phyloP scores from a whole-genome alignment of 2,329 filamentous ascomycete species.

The Colletotrichum salicis region DNA sequence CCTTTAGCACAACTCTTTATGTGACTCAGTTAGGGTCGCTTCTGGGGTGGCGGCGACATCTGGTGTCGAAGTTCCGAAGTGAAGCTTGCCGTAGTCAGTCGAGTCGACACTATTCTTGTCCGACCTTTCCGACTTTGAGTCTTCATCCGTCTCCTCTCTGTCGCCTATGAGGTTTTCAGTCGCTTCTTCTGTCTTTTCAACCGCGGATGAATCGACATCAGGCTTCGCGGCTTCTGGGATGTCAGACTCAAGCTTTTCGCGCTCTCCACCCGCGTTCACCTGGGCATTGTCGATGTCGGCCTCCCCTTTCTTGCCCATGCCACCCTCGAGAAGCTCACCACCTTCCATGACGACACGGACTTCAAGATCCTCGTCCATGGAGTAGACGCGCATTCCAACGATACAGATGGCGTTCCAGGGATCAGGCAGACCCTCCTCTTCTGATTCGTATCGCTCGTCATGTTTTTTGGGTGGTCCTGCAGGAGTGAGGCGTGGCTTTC shows the following conservation, averaged over 20 bases:
- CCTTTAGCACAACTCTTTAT: conserved; percentile 38
- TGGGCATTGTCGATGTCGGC: conserved; percentile 68
- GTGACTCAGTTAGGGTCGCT: conserved; percentile 43
- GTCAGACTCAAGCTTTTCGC: conserved; percentile 65
- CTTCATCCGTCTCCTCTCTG: conserved; percentile 23
- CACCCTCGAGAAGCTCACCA: conserved; percentile 62
- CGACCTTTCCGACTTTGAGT: conserved; percentile 30
- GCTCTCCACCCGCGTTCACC: conserved; percentile 62
- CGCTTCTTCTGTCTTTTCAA: not conserved
- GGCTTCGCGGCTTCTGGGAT: conserved; percentile 46
- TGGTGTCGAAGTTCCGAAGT: conserved; percentile 33
- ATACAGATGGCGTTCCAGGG: conserved; percentile 73
- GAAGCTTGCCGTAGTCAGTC: conserved; percentile 34
- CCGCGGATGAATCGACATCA: not conserved
- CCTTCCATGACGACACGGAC: conserved; percentile 67
- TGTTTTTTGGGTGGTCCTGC: conserved; percentile 46
- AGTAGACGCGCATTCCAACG: conserved; percentile 70
- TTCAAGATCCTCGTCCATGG: conserved; percentile 65
- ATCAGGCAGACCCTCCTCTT: conserved; percentile 65
- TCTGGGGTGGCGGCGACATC: conserved; percentile 41
- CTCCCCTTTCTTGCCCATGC: conserved; percentile 67
- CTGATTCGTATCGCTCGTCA: conserved; percentile 58
- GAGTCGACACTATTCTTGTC: conserved; percentile 22
- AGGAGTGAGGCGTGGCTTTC: conserved; percentile 57
- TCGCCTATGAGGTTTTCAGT: not conserved